Evolutionary conservation across 2,329 filamentous ascomycete species (phyloP).

Genomic region (Zalaria sp.): DNA sequence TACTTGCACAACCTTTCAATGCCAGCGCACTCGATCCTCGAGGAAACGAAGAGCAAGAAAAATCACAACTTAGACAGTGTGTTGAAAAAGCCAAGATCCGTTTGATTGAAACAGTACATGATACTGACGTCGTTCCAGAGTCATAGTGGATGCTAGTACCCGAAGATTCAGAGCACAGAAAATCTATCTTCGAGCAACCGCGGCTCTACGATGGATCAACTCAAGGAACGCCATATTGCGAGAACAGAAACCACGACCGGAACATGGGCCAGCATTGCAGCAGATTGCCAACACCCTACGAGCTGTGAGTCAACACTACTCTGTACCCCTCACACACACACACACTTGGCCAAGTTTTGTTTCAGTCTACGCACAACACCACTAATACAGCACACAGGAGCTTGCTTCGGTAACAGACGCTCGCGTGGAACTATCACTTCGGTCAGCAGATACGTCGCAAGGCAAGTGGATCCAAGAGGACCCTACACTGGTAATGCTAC

Average conservation of each 20-base stretch:
- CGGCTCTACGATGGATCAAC: conserved; percentile 45
- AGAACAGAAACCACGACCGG: conserved; percentile 33
- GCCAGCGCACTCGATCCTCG: conserved; percentile 25
- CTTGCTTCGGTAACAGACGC: conserved; percentile 42
- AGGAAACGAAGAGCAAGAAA: conserved; percentile 39
- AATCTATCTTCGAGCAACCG: conserved; percentile 43
- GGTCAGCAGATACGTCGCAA: conserved; percentile 38
- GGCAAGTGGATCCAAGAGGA: conserved; percentile 50
- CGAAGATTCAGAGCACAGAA: conserved; percentile 48
- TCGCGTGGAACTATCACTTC: conserved; percentile 40
- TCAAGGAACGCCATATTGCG: conserved; percentile 36
- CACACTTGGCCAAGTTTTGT: too few relatives aligned
- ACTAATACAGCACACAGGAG: conserved; percentile 27
- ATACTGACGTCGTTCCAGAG: conserved; percentile 24
- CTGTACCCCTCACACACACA: too few relatives aligned
- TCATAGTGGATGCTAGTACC: conserved; percentile 45
- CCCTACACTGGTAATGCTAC: conserved; percentile 38
- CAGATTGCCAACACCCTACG: conserved; percentile 33
- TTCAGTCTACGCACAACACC: too few relatives aligned
- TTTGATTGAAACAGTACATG: conserved; percentile 3
- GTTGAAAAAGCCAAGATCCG: conserved; percentile 7
- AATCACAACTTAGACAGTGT: conserved; percentile 42
- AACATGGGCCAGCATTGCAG: conserved; percentile 34
- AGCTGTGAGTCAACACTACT: conserved; percentile 13
- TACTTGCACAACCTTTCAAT: conserved; percentile 40